Base-by-base conservation (phyloP, 352 stramenopile genomes). In the Phytophthora foliorum region DNA sequence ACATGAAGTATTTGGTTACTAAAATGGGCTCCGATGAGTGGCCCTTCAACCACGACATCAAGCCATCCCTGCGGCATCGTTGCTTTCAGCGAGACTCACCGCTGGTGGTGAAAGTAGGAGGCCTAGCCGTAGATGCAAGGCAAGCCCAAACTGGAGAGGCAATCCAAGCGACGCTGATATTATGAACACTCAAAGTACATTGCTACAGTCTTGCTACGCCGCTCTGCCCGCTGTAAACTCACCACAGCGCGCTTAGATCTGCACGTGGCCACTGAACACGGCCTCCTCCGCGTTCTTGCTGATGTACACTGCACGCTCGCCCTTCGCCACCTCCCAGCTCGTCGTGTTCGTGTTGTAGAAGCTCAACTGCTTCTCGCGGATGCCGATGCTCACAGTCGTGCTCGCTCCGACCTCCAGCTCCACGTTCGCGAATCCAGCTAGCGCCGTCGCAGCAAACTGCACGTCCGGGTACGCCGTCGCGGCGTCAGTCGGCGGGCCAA, bases 401-500 rank as follows among this genome's bases (percentile, higher is more conserved):
- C 69, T 77, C 44, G 65, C 58, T 9, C 69, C 69, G 13, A 65
- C 69, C 54, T 74, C 69, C 54, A 77, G 56, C 59, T 77, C 69
- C 42, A 77, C 69, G 42, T 77, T 74, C 34, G 32, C 69, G 19
- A 77, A 77, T 32, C 69, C 69, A 10, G 73, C 69, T 42, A 77
- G 49, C 39, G 63, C 69, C 38, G 64, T 55, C 6, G 69, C 64
- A 38, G 69, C 69, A 31, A 77, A 77, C 59, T 74, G 59, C 27
- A 74, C 66, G 25, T 49, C 69, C 42, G 64, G 55, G 31, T 77
- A 77, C 42, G 54, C 24, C n/a, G 58, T 72, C 36, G 55, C 59
- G 34, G 64, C 69, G 14, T 74, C 61, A 4, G 49, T 22, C 14
- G 69, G 69, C 8, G 64, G 69, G 1, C 65, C 69, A 46, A 77